Conservation (phyloP, 2,329 filamentous ascomycete species). For the Neoascochyta sp. region DNA sequence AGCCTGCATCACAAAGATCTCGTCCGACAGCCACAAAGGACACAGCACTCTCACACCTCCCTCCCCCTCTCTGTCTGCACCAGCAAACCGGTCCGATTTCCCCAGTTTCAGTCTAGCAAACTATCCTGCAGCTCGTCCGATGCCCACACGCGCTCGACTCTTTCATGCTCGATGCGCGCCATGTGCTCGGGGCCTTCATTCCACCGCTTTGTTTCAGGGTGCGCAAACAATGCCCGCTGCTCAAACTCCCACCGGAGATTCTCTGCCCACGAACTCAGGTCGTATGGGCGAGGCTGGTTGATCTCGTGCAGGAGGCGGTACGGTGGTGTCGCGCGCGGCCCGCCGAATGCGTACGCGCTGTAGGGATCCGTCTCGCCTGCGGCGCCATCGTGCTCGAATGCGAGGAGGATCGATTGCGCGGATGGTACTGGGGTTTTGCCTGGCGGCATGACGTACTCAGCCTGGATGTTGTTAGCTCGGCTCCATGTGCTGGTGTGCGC, state of each 20-base stretch:
- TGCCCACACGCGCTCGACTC: constrained; percentile 10
- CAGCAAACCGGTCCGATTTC: constrained; percentile 11
- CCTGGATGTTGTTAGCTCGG: constrained; percentile 16
- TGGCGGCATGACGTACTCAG: constrained; percentile 8
- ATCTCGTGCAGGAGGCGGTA: constrained; percentile 28
- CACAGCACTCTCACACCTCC: neutral
- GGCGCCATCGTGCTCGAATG: constrained; percentile 1
- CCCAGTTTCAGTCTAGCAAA: neutral
- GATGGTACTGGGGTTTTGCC: no score
- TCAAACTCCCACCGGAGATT: constrained; percentile 35
- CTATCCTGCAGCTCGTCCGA: constrained; percentile 20
- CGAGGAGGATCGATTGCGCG: neutral
- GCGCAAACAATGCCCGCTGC: constrained; percentile 18
- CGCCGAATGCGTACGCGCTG: constrained; percentile 6
- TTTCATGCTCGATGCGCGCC: constrained; percentile 17
- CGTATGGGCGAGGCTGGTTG: constrained; percentile 11
- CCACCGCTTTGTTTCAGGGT: constrained; percentile 17
- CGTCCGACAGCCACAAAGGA: no score
- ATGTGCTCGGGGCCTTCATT: constrained; percentile 26
- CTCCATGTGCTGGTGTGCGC: neutral
- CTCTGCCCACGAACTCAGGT: constrained; percentile 29
- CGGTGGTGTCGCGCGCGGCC: constrained; percentile 1
- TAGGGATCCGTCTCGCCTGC: constrained; percentile 3
- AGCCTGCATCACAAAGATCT: no score
- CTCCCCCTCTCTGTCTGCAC: neutral